A percentile compares a stretch with the other conserved stretches of the same genome.
These are phyloP conservation scores for Trichoderma atroviride DNA, from an alignment of 2,329 filamentous ascomycete species.

Conservation along the genomic window DNA sequence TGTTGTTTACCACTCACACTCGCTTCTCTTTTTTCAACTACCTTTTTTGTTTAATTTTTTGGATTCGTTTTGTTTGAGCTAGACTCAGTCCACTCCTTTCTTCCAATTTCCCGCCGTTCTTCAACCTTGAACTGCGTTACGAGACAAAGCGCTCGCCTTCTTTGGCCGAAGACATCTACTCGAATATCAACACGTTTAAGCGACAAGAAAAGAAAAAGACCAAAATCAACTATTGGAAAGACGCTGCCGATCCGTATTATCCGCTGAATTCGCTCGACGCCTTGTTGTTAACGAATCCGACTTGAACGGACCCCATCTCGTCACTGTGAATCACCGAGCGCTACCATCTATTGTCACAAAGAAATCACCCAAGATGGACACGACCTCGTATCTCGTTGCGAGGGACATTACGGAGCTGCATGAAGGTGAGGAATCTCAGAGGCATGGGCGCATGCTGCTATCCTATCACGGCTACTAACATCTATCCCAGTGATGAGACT, in stretches of 20 bases:
- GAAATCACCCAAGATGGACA: constrained; percentile 17
- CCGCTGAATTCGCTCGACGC: neutral
- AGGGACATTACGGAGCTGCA: constrained; percentile 39
- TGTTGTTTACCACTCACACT: constrained; percentile 18
- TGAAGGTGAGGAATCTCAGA: constrained; percentile 34
- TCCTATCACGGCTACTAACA: neutral
- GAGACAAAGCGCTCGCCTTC: constrained; percentile 1
- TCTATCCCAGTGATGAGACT: constrained; percentile 38
- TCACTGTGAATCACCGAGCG: neutral
- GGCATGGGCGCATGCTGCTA: neutral
- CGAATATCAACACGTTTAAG: neutral
- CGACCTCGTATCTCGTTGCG: constrained; percentile 25
- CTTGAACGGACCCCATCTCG: neutral
- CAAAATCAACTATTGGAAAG: neutral
- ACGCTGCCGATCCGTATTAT: neutral
- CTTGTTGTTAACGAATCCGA: neutral
- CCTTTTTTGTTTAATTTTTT: constrained; percentile 34
- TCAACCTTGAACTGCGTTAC: constrained; percentile 10
- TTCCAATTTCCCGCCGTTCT: constrained; percentile 29
- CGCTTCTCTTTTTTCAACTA: constrained; percentile 23
- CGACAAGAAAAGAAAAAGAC: neutral
- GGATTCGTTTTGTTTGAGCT: constrained; percentile 43
- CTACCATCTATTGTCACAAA: neutral
- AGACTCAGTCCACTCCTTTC: constrained; percentile 54
- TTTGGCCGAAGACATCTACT: neutral